Conservation (phyloP, 805 yeast species). For the Candida sonorensis region DNA sequence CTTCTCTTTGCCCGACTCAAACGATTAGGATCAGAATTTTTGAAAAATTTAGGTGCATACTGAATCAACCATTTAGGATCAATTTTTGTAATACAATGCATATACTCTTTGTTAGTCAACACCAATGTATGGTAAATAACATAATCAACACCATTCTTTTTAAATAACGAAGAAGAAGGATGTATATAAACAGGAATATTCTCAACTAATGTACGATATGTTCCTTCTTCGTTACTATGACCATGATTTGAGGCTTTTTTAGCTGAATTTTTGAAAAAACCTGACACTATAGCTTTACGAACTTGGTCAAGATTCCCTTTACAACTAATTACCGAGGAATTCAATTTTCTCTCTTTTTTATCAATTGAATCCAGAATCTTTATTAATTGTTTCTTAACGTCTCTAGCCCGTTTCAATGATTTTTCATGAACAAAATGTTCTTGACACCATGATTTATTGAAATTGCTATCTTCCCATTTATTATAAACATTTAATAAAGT, state of each 20-base stretch:
- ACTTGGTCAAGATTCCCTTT: constrained; percentile 50
- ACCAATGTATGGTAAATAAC: constrained; percentile 77
- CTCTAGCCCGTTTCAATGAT: constrained; percentile 69
- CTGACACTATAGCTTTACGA: constrained; percentile 57
- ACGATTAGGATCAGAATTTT: constrained; percentile 45
- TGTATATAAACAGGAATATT: constrained; percentile 74
- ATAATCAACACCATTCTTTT: constrained; percentile 54
- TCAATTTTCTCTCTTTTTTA: constrained; percentile 12
- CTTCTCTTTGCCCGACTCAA: constrained; percentile 45
- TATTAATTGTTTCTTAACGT: constrained; percentile 67
- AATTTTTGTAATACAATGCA: constrained; percentile 82
- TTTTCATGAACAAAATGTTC: constrained; percentile 78
- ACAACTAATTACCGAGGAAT: constrained; percentile 34
- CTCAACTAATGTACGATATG: constrained; percentile 52
- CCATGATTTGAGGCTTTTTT: constrained; percentile 44
- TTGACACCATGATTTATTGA: constrained; percentile 65
- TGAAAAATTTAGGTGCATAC: constrained; percentile 68
- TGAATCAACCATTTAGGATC: constrained; percentile 76
- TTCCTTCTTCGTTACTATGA: constrained; percentile 35
- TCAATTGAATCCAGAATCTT: constrained; percentile 45
- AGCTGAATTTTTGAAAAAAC: constrained; percentile 62
- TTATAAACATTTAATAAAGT: constrained; percentile 75
- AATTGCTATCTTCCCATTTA: constrained; percentile 62
- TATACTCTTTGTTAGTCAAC: constrained; percentile 80
- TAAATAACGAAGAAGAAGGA: constrained; percentile 73